Percentiles rank a stretch among this genome's conserved stretches.
Evolutionary conservation across 1,139 yeast species (phyloP).

Genomic region (Kluyveromyces marxianus): DNA sequence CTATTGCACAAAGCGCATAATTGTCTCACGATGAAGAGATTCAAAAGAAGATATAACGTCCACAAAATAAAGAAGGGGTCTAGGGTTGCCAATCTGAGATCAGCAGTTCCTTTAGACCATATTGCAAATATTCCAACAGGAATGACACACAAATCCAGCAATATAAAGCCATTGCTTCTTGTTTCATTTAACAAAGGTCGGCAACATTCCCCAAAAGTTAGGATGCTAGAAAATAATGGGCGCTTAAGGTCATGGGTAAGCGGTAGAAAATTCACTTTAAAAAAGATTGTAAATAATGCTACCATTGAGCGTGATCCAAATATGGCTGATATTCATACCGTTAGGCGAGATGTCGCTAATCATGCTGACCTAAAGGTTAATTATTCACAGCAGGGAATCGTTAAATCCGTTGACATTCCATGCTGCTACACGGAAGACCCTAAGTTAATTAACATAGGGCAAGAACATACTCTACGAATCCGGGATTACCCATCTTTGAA

Average conservation of each 20-base stretch:
- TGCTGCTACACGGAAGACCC: conserved; percentile 6
- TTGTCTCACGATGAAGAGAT: conserved; percentile 13
- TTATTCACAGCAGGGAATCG: conserved; percentile 24
- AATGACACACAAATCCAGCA: conserved; percentile 12
- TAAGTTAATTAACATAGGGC: conserved; percentile 8
- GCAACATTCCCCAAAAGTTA: conserved; percentile 20
- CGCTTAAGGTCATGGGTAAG: conserved; percentile 19
- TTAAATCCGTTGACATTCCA: conserved; percentile 18
- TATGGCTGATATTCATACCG: conserved; percentile 9
- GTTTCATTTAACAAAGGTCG: conserved; percentile 27
- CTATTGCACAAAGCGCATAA: conserved; percentile 11
- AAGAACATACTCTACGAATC: conserved; percentile 13
- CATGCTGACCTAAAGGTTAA: conserved; percentile 27
- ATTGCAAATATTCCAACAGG: conserved; percentile 21
- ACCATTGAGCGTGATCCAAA: conserved; percentile 13
- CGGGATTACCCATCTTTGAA: conserved; percentile 16
- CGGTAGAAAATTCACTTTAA: conserved; percentile 23
- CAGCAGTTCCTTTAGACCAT: conserved; percentile 24
- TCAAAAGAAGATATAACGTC: conserved; percentile 21
- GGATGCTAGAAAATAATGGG: conserved; percentile 20
- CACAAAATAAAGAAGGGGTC: conserved; percentile 19
- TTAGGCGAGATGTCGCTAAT: conserved; percentile 18
- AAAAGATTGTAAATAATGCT: conserved; percentile 7
- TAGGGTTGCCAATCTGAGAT: conserved; percentile 2
- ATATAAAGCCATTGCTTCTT: conserved; percentile 24